Evolutionary conservation across 23 red algal genomes (phyloP).

Genomic region (Pyropia yezoensis): DNA sequence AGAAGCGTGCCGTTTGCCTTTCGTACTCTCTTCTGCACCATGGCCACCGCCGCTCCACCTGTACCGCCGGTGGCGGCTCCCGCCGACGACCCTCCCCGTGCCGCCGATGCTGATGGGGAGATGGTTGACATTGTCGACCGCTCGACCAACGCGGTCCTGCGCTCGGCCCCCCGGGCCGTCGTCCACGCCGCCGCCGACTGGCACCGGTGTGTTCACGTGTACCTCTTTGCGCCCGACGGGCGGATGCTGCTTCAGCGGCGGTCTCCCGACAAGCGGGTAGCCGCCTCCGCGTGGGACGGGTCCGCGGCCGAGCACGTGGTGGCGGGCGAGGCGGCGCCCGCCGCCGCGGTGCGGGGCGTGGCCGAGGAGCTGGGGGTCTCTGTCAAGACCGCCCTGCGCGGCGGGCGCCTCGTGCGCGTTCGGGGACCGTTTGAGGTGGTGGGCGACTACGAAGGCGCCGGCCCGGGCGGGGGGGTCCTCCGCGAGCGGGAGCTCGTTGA

Average conservation of each 20-base stretch:
- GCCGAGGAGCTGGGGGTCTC: conserved; percentile 43
- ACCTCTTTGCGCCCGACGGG: conserved; percentile 14
- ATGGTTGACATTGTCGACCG: no score
- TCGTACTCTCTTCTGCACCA: no score
- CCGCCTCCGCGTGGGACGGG: conserved; percentile 35
- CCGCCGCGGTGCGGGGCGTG: conserved; percentile 40
- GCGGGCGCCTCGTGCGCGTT: conserved; percentile 12
- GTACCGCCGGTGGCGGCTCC: no score
- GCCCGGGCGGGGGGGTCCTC: no score
- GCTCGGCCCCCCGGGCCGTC: neutral
- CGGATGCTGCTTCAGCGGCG: conserved; percentile 63
- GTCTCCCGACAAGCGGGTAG: conserved; percentile 38
- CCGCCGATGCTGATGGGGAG: no score
- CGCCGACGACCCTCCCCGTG: no score
- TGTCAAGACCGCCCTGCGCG: neutral
- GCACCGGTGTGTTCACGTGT: conserved; percentile 67
- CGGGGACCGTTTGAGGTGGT: conserved; percentile 24
- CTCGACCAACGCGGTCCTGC: no score
- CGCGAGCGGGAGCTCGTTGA: no score
- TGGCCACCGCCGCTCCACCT: no score
- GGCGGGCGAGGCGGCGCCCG: conserved; percentile 28
- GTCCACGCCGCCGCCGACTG: neutral
- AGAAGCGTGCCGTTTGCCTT: no score
- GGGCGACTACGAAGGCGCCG: conserved; percentile 22
- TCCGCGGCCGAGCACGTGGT: conserved; percentile 61